These are phyloP conservation scores for Fusarium redolens DNA, from an alignment of 2,329 filamentous ascomycete genomes.

Conservation along the genomic window DNA sequence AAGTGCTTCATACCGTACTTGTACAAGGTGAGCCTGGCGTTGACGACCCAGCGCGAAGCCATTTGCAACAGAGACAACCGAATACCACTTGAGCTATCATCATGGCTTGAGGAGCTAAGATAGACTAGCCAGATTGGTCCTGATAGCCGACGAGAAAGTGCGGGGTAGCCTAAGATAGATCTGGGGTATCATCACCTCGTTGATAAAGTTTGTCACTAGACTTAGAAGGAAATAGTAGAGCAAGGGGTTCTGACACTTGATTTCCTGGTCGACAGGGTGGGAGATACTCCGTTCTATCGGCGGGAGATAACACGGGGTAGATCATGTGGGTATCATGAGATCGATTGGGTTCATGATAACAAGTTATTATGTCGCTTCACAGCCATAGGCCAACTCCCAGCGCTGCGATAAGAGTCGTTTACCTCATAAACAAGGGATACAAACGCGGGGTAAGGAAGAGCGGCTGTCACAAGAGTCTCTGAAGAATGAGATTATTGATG, in stretches of 20 bases:
- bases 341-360: not conserved
- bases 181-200: not conserved
- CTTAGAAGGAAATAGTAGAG: not conserved
- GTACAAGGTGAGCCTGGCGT: accelerated
- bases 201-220: not conserved
- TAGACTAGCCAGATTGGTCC: not conserved
- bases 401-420: not conserved
- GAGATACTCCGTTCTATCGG: no score
- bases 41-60: not conserved
- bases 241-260: no score
- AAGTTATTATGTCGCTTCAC: not conserved
- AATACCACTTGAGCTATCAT: no score
- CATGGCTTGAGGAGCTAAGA: not conserved
- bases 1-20: not conserved
- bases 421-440: not conserved
- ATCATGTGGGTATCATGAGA: not conserved
- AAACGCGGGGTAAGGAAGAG: accelerated
- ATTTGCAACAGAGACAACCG: not conserved
- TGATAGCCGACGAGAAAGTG: not conserved
- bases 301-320: not conserved
- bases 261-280: not conserved
- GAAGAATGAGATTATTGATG: accelerated
- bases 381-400: not conserved
- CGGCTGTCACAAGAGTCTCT: no score
- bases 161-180: not conserved